Base-by-base conservation (phyloP, 2,329 filamentous ascomycete genomes). In the Trichoderma sp. region DNA sequence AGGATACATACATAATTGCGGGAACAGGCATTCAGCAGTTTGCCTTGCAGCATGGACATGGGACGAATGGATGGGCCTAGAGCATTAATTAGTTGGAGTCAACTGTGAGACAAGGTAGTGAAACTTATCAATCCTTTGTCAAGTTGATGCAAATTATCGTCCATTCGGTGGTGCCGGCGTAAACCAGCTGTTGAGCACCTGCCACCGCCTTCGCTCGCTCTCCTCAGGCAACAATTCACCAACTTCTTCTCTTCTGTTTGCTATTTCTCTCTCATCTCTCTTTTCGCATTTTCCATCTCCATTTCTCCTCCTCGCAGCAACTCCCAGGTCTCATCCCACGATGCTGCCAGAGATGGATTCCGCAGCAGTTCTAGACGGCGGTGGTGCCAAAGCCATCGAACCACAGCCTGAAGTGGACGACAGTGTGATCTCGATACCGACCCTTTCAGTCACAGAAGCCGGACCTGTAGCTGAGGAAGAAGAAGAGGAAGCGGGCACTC, bases 101-200 rank as follows among this genome's bases (percentile, higher is more conserved):
- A 15, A 28, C 8, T 57, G 39, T 30, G 7, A 43, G 4, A 39
- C 1, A 0, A n/a, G 2, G 18, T 4, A 0, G 8, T 51, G n/a
- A 2, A 32, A 4, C 15, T 1, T 8, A 4, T 4, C 12, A 21
- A 4, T 32, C 0, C n/a, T 12, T 2, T 24, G 5, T 14, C 47
- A 14, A 21, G 18, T 34, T 60, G 5, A 15, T 60, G 30, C 57
- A 34, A 8, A 11, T 60, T 11, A 7, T n/a, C 28, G 1, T 4
- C 43, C 3, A 21, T 32, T 24, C 8, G 39, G 57, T 21, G 21
- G 67, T 53, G 57, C 7, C 66, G 24, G 51, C 14, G 32, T 18
- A 14, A 21, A 18, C 21, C 67, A 70, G 56, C 34, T 61, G 43
- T 43, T 28, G 7, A 36, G 67, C 67, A 70, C 39, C 67, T 70